Base-by-base conservation (phyloP, 371 early-diverging fungal species). In the Sporodiniella umbellata region DNA sequence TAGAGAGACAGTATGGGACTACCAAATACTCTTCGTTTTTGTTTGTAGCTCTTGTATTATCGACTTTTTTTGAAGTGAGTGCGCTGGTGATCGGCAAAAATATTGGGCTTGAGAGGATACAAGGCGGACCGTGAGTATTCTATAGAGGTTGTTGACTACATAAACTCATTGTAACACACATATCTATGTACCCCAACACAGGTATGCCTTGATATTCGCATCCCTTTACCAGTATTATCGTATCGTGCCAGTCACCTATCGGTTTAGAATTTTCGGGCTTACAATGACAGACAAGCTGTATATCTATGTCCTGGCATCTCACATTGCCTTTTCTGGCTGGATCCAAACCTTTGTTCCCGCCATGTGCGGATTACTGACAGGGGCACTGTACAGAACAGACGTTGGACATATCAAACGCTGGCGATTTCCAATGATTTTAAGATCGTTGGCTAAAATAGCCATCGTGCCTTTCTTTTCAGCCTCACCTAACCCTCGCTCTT, bases 1-100 rank as follows among this genome's bases (percentile, higher is more conserved):
- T 88, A 26, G 90, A 90, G 57, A 85, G 89, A 33, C 85, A 80
- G 17, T 88, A 79, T 69, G 87, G 88, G 12, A 76, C 82, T 21
- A 56, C 72, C 12, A 88, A 88, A 66, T 90, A 82, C 59, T 76
- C 71, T 26, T 84, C 76, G 80, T 86, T 87, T 53, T 47, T 83
- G 5, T 64, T 79, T 50, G 58, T 86, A 12, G 60, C 84, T 0
- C 46, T 75, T 2, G 33, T 76, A 14, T 38, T 80, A 0, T 75
- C 86, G 7, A 87, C 84, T 1, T 49, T 81, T 42, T 45, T 85
- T 8, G 76, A 83, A 25, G 42, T 84, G 17, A 73, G 75, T 14
- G 71, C 67, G 4, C 55, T 83, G 6, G 68, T 79, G 4, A 55
- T 78, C n/a, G 78, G 77, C 17, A 65, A 57, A 24, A 56, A 56